Conservation (phyloP, 2,329 filamentous ascomycete genomes). For the Emergomyces pasteurianus region DNA sequence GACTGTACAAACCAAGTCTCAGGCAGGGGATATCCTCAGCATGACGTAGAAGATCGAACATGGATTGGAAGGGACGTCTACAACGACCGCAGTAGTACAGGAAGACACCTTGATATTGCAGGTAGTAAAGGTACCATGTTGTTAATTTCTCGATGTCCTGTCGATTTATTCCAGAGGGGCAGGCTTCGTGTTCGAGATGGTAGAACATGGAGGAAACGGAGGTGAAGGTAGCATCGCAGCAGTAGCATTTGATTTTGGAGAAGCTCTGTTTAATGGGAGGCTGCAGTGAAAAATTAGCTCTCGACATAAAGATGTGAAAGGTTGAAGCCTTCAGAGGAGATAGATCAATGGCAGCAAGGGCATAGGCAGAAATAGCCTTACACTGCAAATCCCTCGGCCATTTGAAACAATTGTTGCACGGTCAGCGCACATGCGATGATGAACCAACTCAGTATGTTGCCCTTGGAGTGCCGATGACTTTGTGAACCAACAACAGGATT, state of each 20-base stretch:
- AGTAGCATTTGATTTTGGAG: slow-evolving; percentile 7
- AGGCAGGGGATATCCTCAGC: background rate
- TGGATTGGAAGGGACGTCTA: background rate
- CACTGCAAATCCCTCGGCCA: too few relatives aligned
- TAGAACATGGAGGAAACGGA: slow-evolving; percentile 13
- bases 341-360: background rate
- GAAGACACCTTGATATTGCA: background rate
- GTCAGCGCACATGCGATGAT: background rate
- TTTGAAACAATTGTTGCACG: too few relatives aligned
- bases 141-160: slow-evolving; percentile 7
- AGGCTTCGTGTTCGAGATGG: slow-evolving; percentile 12
- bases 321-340: background rate
- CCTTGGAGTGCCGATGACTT: background rate
- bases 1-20: background rate
- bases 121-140: background rate
- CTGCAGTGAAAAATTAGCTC: background rate
- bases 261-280: background rate
- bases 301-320: background rate
- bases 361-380: too few relatives aligned
- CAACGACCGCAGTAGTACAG: background rate
- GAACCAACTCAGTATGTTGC: background rate
- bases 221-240: slow-evolving; percentile 11
- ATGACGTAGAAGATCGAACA: background rate
- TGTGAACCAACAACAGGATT: slow-evolving; percentile 13
- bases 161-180: slow-evolving; percentile 7